Conservation (phyloP, 1,139 yeast species). For the Taphrina deformans region DNA sequence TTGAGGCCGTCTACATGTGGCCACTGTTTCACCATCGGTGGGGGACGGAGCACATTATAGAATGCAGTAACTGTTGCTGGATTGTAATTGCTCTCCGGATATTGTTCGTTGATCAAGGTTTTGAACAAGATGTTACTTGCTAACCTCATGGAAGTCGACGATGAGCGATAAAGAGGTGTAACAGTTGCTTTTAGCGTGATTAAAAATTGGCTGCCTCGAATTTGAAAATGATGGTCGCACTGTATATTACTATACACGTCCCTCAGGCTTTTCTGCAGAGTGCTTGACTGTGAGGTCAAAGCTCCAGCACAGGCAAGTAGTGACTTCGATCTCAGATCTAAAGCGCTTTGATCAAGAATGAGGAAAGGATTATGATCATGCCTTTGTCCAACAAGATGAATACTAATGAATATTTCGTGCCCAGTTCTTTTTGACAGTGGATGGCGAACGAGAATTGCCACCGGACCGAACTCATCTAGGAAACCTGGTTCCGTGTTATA, state of each 20-base stretch:
- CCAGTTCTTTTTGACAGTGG: neutral
- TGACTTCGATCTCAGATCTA: neutral
- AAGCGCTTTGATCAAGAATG: neutral
- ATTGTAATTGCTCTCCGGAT: neutral
- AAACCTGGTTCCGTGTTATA: too few relatives aligned
- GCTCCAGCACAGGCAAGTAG: neutral
- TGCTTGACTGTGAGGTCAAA: neutral
- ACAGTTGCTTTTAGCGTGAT: neutral
- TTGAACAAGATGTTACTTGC: neutral
- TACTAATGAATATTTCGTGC: neutral
- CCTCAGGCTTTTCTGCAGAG: neutral
- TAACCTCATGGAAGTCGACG: neutral
- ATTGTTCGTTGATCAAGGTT: slow-evolving; percentile 1
- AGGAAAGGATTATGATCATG: neutral
- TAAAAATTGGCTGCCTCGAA: neutral
- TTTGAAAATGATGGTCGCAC: neutral
- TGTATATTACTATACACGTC: neutral
- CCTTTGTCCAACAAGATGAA: neutral
- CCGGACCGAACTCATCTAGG: too few relatives aligned
- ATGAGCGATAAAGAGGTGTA: neutral
- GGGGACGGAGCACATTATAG: slow-evolving; percentile 5
- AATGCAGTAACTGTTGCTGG: slow-evolving; percentile 17
- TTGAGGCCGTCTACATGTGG: slow-evolving; percentile 21
- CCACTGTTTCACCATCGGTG: neutral
- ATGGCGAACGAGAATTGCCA: neutral